Conservation (phyloP, 257 asterid genomes). For the Petrea volubilis region DNA sequence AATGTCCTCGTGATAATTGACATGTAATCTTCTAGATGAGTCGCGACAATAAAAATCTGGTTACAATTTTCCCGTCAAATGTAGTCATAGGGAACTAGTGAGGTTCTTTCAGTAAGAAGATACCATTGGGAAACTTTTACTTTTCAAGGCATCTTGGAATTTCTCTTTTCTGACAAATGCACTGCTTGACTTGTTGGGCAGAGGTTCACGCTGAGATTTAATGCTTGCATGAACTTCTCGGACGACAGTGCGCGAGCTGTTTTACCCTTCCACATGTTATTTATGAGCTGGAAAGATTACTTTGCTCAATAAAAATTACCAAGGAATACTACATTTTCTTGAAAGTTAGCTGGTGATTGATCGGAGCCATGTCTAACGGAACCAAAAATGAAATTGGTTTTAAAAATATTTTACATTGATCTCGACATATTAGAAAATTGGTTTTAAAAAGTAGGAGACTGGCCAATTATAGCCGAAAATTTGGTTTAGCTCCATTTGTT, state of each 20-base stretch:
- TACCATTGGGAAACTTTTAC: background rate
- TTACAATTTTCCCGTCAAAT: background rate
- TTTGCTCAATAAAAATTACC: constrained; percentile 12
- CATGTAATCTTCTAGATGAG: background rate
- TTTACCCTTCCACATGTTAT: constrained; percentile 64
- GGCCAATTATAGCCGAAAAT: too few species aligned
- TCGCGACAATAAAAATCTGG: background rate
- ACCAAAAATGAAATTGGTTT: too few species aligned
- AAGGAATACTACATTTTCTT: background rate
- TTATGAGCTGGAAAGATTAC: too few species aligned
- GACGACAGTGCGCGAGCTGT: constrained; percentile 96
- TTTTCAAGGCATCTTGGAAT: background rate
- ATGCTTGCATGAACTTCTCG: constrained; percentile 76
- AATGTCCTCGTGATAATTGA: too few species aligned
- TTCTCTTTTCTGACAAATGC: background rate
- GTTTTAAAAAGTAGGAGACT: too few species aligned
- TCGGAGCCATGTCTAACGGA: too few species aligned
- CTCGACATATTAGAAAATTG: too few species aligned
- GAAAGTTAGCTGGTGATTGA: constrained; percentile 10
- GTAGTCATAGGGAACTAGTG: too few species aligned
- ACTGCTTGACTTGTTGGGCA: background rate
- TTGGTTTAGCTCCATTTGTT: too few species aligned
- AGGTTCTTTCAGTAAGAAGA: too few species aligned
- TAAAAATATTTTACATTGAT: too few species aligned
- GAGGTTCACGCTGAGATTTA: constrained; percentile 14